Base-by-base conservation (phyloP, 2,329 filamentous ascomycete species). In the Ustilaginoidea virens region DNA sequence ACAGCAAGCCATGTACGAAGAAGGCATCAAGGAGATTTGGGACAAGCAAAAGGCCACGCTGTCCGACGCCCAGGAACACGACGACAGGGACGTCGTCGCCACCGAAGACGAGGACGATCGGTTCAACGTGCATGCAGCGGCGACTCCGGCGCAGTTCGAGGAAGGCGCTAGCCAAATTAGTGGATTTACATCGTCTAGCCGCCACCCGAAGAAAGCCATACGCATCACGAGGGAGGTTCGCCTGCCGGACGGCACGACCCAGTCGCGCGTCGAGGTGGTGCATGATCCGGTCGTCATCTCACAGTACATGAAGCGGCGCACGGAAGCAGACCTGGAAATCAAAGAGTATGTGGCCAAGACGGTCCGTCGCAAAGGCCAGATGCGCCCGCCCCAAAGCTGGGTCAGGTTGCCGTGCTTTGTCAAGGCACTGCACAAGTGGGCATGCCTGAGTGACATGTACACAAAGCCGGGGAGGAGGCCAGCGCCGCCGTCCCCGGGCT, bases 11-110 rank as follows among this genome's bases (percentile, higher is more conserved):
- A 80, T 83, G 43, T 98, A 98, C 49, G 83, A 92, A 41, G 77
- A 86, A 30, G 83, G 83, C 14, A 94, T 98, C 41, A 72, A 76
- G 32, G 74, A 81, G 35, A 94, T 96, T 36, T 98, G 90, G 90
- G 76, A 83, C 35, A 75, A 79, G 39, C 87, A 96, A 51, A 82
- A 79, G 51, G 58, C 69, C 10, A 87, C 78, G 29, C 62, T 96
- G 5, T 75, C 75, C 5, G 80, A 90, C 33, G 60, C 60, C 1
- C 67, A 76, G 26, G 76, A 83, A 34, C 75, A 73, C 39, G 69
- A 72, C 29, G 69, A 74, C 38, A 62, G 66, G 28, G 70, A 76
- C 23, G 58, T 74, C 9, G 59, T 66, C 10, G 58, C 61, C 27
- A 68, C 64, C 18, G 63, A 68, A 32, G 69, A 73, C 38, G 69